Conservation (phyloP, 2,329 filamentous ascomycete species). For the Aspergillus udagawae region DNA sequence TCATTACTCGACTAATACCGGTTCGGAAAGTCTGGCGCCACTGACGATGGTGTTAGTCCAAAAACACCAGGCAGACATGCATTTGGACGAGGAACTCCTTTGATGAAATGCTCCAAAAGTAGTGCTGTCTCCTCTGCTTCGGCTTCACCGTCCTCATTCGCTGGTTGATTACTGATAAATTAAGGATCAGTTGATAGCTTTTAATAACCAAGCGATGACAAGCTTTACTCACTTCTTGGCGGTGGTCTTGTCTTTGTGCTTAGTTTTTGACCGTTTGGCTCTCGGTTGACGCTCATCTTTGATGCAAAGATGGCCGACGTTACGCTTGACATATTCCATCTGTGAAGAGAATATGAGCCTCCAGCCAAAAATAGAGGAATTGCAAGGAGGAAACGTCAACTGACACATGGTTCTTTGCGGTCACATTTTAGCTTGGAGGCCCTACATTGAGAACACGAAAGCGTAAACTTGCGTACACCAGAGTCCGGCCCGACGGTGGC, state of each 20-base stretch:
- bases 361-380: no score
- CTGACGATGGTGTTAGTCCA: neutral
- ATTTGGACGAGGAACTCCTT: neutral
- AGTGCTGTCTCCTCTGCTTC: neutral
- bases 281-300: conserved; percentile 16
- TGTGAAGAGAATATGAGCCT: neutral
- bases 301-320: conserved; percentile 10
- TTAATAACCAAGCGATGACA: neutral
- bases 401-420: conserved; percentile 11
- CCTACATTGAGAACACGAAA: conserved; percentile 14
- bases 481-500: neutral
- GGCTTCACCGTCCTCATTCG: neutral
- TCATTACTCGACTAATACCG: neutral
- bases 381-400: neutral
- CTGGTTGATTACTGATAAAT: neutral
- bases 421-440: conserved; percentile 15
- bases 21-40: neutral
- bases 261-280: conserved; percentile 7
- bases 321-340: conserved; percentile 13
- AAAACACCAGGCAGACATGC: neutral
- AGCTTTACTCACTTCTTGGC: neutral
- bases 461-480: neutral
- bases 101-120: neutral
- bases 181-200: neutral
- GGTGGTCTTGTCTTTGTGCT: neutral